Base-by-base conservation (phyloP, 2,329 filamentous ascomycete genomes). In the Didymella sp. region DNA sequence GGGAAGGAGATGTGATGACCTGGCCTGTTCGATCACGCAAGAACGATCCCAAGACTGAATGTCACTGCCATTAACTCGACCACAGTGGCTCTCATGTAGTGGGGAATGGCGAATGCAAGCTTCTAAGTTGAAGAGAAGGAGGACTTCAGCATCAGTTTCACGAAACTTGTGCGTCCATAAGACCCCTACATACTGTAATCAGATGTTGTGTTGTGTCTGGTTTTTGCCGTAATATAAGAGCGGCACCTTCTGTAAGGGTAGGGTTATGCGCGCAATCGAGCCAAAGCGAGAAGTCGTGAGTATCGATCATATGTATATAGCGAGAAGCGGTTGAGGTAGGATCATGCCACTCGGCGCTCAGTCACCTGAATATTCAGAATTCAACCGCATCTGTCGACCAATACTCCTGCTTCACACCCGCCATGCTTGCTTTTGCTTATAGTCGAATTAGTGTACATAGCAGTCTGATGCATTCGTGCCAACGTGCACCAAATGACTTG, bases 381-480 rank as follows among this genome's bases (percentile, higher is more conserved):
- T 25, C 19, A n/a, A 41, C 5, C 38, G 9, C 6, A 41, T 15
- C 11, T 25, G 22, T 25, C 38, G 2, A 1, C 17, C 21, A n/a
- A n/a, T 22, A 12, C 25, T 19, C 13, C 3, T 21, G 3, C n/a
- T 15, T 19, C 15, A 15, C 25, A 35, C 13, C 38, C 22, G 21
- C 43, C 25, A 52, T 52, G 49, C 54, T 48, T 38, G 54, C 54
- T 57, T 57, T 57, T 57, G 54, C 48, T 25, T 48, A 42, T 54
- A 50, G 50, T 58, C 45, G 44, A 46, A 53, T 50, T 58, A 58
- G 56, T 58, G 56, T 54, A 58, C 50, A 58, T 35, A 33, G 44
- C 48, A 50, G n/a, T 58, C 48, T 45, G 44, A 41, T 31, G 43
- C 41, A 48, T 42, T 27, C 40, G 24, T 53, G 55, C 55, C 55